These are phyloP conservation scores for Alisma plantagoaquatica DNA, from an alignment of 106 monocot genomes.

Conservation along the genomic window DNA sequence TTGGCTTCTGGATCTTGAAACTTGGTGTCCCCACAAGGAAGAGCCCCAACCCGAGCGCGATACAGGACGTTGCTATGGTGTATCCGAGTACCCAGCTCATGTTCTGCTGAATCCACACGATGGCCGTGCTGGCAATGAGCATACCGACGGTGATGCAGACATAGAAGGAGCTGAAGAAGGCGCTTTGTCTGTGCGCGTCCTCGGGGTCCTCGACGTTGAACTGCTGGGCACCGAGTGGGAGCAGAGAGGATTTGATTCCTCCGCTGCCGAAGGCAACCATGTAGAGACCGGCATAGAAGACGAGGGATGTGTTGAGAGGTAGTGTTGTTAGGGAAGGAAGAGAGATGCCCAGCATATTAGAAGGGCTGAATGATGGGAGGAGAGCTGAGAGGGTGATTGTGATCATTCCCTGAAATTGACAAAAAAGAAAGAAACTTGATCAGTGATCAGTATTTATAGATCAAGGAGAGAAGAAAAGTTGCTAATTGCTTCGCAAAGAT, in stretches of 20 bases:
- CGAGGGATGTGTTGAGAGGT: conserved; percentile 43
- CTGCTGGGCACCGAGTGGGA: conserved; percentile 52
- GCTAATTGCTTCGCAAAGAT: no score
- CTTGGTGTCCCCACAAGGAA: conserved; percentile 9
- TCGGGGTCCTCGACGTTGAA: conserved; percentile 37
- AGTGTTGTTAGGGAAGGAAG: no score
- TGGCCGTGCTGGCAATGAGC: conserved; percentile 27
- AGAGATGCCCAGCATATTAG: no score
- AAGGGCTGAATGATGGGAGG: no score
- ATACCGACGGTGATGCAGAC: conserved; percentile 47
- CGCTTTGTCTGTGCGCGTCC: conserved; percentile 26
- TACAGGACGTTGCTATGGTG: conserved; percentile 18
- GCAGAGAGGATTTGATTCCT: conserved; percentile 52
- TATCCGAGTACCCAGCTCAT: conserved; percentile 29
- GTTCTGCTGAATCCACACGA: conserved; percentile 28
- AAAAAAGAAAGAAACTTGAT: no score
- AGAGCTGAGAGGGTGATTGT: no score
- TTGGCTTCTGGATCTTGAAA: conserved; percentile 5
- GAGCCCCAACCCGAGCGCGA: conserved; percentile 14
- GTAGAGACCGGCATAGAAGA: conserved; percentile 63
- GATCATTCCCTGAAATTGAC: no score
- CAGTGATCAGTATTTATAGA: no score
- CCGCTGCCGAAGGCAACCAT: conserved; percentile 58
- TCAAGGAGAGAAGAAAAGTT: no score
- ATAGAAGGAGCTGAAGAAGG: conserved; percentile 66